Percentiles rank a stretch among this genome's conserved stretches.
phyloP scores from a whole-genome alignment of 2,329 filamentous ascomycete genomes.

The Cordyceps fumosorosea region DNA sequence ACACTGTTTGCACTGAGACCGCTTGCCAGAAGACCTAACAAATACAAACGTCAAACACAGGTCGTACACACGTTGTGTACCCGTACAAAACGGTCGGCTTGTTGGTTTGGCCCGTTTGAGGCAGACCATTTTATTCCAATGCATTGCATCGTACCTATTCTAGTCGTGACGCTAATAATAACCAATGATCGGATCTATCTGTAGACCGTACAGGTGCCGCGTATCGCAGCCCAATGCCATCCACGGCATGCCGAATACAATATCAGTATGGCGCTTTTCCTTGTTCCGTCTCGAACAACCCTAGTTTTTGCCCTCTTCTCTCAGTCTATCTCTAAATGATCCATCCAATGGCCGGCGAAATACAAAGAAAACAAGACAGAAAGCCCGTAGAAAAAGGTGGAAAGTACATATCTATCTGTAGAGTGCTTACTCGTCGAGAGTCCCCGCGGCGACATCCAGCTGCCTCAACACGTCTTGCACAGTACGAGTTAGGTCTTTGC shows the following conservation, averaged over 20 bases:
- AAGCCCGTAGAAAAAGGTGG: neutral
- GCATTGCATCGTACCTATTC: neutral
- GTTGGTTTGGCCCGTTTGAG: neutral
- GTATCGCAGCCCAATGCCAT: neutral
- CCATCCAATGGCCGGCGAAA: neutral
- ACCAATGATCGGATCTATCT: neutral
- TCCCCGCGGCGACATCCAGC: constrained; percentile 46
- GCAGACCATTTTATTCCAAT: neutral
- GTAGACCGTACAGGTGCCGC: neutral
- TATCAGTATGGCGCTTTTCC: neutral
- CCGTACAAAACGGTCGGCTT: neutral
- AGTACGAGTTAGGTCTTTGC: constrained; percentile 68
- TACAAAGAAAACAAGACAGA: neutral
- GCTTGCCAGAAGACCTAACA: no score
- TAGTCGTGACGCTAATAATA: neutral
- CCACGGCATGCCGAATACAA: neutral
- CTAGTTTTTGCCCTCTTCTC: neutral
- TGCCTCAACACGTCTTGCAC: constrained; percentile 61
- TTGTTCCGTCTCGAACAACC: neutral
- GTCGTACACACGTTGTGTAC: neutral
- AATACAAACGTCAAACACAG: no score
- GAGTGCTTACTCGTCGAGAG: neutral
- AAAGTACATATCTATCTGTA: neutral
- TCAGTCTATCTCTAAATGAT: neutral
- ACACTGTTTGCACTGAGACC: neutral